Conservation (phyloP, 164 flowering plant genomes). For the Umbellularia californica region DNA sequence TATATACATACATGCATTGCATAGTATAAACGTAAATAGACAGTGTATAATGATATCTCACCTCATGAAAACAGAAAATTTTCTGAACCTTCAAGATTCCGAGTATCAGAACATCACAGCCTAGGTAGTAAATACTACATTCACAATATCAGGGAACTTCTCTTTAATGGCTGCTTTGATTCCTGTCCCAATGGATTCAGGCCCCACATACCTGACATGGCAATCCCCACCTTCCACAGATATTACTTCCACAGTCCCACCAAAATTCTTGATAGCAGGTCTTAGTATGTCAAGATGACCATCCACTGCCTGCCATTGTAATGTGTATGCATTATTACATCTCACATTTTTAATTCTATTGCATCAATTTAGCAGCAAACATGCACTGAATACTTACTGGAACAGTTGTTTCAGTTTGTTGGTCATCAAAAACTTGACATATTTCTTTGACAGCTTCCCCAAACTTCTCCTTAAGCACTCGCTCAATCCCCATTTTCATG, state of each 20-base stretch:
- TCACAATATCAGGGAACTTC: slow-evolving; percentile 72
- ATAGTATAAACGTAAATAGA: neutral
- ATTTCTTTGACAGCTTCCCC: slow-evolving; percentile 86
- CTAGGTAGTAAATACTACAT: slow-evolving; percentile 54
- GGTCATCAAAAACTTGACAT: slow-evolving; percentile 65
- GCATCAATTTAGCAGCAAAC: neutral
- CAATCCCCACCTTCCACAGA: slow-evolving; percentile 67
- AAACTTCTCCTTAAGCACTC: slow-evolving; percentile 84
- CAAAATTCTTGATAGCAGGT: slow-evolving; percentile 85
- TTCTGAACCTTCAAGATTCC: neutral
- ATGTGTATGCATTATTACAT: neutral
- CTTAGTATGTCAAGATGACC: slow-evolving; percentile 77
- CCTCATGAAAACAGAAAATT: neutral
- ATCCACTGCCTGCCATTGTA: slow-evolving; percentile 63
- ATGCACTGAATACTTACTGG: slow-evolving; percentile 45
- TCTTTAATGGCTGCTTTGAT: slow-evolving; percentile 95
- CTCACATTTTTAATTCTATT: neutral
- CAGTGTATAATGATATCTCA: neutral
- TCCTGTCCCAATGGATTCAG: slow-evolving; percentile 88
- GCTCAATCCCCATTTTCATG: slow-evolving; percentile 96
- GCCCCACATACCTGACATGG: slow-evolving; percentile 73
- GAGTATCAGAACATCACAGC: neutral
- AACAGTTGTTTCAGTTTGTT: slow-evolving; percentile 45
- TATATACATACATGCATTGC: neutral
- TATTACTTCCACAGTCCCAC: slow-evolving; percentile 83